These are phyloP conservation scores for Cladochytrium replicatum DNA, from an alignment of 192 early-diverging fungal species.

Conservation along the genomic window DNA sequence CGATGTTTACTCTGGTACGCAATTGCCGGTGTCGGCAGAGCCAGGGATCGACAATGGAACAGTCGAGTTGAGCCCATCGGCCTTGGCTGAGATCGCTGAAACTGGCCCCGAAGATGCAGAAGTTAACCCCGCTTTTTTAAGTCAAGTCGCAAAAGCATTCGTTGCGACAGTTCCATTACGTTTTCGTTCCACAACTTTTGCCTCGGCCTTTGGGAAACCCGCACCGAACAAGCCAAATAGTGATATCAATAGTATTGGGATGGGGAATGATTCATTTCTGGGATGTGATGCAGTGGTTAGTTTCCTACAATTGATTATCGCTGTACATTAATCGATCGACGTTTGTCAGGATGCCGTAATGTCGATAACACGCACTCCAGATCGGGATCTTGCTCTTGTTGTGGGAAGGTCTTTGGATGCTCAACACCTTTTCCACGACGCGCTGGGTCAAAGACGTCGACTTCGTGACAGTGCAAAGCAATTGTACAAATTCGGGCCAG, in stretches of 20 bases:
- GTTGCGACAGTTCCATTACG: conserved; percentile 10
- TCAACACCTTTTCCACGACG: conserved; percentile 89
- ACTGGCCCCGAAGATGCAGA: background rate
- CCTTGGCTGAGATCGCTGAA: no score
- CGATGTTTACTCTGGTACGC: no score
- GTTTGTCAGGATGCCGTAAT: conserved; percentile 59
- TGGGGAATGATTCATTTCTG: conserved; percentile 76
- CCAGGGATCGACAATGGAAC: no score
- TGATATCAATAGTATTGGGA: conserved; percentile 64
- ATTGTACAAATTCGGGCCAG: conserved; percentile 64
- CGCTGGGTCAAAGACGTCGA: conserved; percentile 72
- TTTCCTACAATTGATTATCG: conserved; percentile 7
- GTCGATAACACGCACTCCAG: conserved; percentile 67
- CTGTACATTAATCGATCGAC: conserved; percentile 2
- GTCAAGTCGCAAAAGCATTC: conserved; percentile 30
- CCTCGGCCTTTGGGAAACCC: background rate
- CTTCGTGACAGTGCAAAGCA: conserved; percentile 77
- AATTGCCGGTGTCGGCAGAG: no score
- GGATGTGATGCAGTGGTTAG: conserved; percentile 81
- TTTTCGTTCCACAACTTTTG: background rate
- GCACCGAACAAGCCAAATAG: no score
- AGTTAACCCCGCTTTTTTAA: conserved; percentile 30
- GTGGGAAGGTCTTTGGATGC: conserved; percentile 81
- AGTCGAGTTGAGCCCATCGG: no score
- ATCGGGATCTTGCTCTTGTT: conserved; percentile 78